Evolutionary conservation across 805 yeast genomes (phyloP), one percentile per base, ranked within the genome.

Genomic region (Tetrapisispora fleetii): DNA sequence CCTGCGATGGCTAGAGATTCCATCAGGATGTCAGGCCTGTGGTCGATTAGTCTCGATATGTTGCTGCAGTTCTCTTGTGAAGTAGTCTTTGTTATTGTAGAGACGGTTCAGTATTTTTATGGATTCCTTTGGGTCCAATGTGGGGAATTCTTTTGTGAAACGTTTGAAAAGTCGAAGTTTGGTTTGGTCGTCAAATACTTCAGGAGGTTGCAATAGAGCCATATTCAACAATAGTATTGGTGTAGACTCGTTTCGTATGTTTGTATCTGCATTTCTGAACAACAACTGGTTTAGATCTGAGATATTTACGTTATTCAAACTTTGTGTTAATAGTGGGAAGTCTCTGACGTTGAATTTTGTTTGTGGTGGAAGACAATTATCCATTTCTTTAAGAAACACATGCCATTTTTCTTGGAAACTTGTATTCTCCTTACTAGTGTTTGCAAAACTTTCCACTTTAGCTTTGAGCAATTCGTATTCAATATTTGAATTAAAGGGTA

Each of bases 341-440:
- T 64, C 67, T 35, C 60, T 50, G 9, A 58, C 59, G 10, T 53
- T 41, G 17, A 55, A 51, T 4, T 11, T 35, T 1, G 37, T 30
- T 3, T 35, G 45, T 2, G 42, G 32, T 8, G 57, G 53, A 4
- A 62, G 49, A 2, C 16, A 27, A 22, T 57, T 50, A 36, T 63
- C 68, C 47, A 65, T 50, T 22, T 60, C 66, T 43, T 57, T 54
- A 14, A 64, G n/a, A 43, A 57, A 61, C 7, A 61, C 59, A 39
- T 61, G 61, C 69, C 69, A 65, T 43, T 62, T 62, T 38, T 61
- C 63, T 19, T 54, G 45, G 42, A 65, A 64, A 11, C 42, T 36
- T 1, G 57, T 54, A 42, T 51, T 51, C 1, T 32, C 35, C 17
- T 39, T 40, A 3, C 60, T 57, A 2, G 59, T 56, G 35, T 50